phyloP scores from a whole-genome alignment of 176 grass and related monocot species.

The Metroxylon sagu region DNA sequence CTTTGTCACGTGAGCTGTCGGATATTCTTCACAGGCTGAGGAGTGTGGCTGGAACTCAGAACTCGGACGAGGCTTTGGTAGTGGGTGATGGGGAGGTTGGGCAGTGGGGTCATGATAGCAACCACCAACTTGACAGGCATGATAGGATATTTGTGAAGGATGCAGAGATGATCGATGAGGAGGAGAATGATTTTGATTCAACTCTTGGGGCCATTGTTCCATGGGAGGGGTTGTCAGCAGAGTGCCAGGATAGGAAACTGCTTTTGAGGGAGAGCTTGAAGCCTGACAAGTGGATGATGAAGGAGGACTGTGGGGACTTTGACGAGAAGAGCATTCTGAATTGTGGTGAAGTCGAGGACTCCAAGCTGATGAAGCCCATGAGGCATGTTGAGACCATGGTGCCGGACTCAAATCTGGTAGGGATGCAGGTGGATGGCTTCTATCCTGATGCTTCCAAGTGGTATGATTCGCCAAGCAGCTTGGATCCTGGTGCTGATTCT shows the following conservation, averaged over 20 bases:
- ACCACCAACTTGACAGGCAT: constrained; percentile 51
- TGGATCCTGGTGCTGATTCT: constrained; percentile 60
- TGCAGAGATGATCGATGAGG: constrained; percentile 88
- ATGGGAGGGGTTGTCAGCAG: constrained; percentile 74
- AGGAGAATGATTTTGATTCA: constrained; percentile 87
- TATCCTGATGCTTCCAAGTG: constrained; percentile 74
- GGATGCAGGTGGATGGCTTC: constrained; percentile 90
- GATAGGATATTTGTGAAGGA: constrained; percentile 64
- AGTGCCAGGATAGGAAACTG: constrained; percentile 73
- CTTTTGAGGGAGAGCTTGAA: constrained; percentile 66
- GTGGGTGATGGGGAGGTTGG: constrained; percentile 41
- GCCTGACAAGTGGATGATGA: constrained; percentile 92
- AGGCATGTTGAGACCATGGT: constrained; percentile 70
- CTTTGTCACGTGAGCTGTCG: constrained; percentile 47
- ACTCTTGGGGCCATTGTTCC: constrained; percentile 74
- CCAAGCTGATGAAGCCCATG: constrained; percentile 78
- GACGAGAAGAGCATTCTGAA: constrained; percentile 89
- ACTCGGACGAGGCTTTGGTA: constrained; percentile 51
- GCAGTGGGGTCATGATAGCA: constrained; percentile 46
- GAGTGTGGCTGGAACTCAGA: constrained; percentile 45
- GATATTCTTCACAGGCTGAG: constrained; percentile 73
- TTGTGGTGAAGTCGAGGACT: constrained; percentile 71
- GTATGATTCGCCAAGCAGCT: constrained; percentile 85
- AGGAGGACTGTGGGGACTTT: constrained; percentile 72
- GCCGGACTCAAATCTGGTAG: constrained; percentile 59